Base-by-base conservation (phyloP, 106 monocot genomes). In the Ottelia alismoides region DNA sequence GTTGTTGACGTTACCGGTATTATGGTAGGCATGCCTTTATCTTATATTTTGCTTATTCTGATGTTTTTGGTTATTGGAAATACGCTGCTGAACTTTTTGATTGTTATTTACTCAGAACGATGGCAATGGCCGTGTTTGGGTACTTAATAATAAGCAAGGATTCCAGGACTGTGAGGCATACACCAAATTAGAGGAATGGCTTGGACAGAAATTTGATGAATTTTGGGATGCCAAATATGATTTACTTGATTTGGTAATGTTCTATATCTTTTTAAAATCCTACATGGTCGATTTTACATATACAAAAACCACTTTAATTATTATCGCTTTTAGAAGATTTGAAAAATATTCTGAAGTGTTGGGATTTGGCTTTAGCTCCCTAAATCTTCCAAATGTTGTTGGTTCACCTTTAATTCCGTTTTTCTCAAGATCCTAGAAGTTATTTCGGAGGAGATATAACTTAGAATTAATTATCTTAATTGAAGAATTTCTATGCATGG, bases 151-250 rank as follows among this genome's bases (percentile, higher is more conserved):
- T 29, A 89, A 89, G 71, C 89, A 89, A 66, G 89, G 89, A 17
- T 89, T 89, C 58, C 79, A 71, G 62, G 89, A 89, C 61, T 89
- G 74, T 71, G 89, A 83, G 65, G 69, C 56, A 25, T 89, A 80
- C 71, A 76, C 77, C 7, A 72, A 68, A 69, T 51, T 89, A 27
- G 83, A 89, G 47, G 77, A 77, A 26, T 89, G 89, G 83, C 49
- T 89, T 47, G 89, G 83, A 9, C 48, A 19, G 1, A 72, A 35
- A 65, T 19, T 40, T 28, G 72, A 77, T 67, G 77, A 84, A 72
- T 89, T 83, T 61, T 84, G 73, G 73, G 89, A 89, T 64, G 62
- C 58, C 6, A 62, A 89, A 22, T 77, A 62, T 74, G 89, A 89
- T 55, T 59, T 18, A 1, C 64, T 83, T 43, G 49, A 74, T 5